Conservation (phyloP, 331 rosid genomes). For the Quercus tomentella region DNA sequence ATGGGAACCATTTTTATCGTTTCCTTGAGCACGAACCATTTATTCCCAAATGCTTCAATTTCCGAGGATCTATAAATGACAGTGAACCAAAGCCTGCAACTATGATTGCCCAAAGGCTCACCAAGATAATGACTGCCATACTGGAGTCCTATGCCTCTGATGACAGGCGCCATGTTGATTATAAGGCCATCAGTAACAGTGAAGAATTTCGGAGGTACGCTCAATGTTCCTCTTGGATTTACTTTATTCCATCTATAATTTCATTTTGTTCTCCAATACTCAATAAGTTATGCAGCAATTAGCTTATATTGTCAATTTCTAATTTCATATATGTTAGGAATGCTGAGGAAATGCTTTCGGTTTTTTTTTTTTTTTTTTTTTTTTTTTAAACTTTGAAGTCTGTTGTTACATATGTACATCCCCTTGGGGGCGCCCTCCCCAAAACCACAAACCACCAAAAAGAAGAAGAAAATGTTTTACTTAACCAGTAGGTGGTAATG, state of each 20-base stretch:
- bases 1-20: conserved; percentile 77
- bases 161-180: conserved; percentile 61
- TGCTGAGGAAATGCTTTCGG: background rate
- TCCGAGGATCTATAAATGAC: conserved; percentile 56
- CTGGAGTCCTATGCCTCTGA: conserved; percentile 88
- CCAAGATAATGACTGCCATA: conserved; percentile 83
- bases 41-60: conserved; percentile 70
- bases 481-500: background rate
- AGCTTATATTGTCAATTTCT: background rate
- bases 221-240: background rate
- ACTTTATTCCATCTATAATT: background rate
- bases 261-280: background rate
- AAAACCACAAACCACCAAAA: background rate
- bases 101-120: conserved; percentile 54
- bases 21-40: conserved; percentile 87
- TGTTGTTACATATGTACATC: background rate
- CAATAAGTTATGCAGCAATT: background rate
- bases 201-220: conserved; percentile 88
- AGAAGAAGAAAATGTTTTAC: background rate
- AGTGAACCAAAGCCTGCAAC: conserved; percentile 66
- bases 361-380: background rate
- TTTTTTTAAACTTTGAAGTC: background rate
- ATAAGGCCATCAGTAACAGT: conserved; percentile 70
- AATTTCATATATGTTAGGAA: background rate
- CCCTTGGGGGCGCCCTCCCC: background rate